Percentiles rank a stretch among this genome's conserved stretches.
These are phyloP conservation scores for Phytophthora megakarya DNA, from an alignment of 352 stramenopile species.

Conservation along the genomic window DNA sequence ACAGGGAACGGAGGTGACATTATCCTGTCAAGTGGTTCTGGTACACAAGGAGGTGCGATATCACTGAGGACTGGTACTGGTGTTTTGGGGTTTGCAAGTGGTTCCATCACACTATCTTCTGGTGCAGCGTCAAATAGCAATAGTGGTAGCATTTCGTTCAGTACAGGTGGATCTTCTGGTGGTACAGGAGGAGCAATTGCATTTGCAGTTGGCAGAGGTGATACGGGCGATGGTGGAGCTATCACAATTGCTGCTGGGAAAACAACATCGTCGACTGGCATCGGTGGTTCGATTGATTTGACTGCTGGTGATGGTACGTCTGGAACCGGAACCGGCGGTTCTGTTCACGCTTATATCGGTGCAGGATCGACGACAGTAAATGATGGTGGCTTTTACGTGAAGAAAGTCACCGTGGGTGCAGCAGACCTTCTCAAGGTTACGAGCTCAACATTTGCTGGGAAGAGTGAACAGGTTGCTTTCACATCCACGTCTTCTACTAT, in stretches of 20 bases:
- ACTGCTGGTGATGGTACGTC: conserved; percentile 39
- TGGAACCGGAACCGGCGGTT: conserved; percentile 53
- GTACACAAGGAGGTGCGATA: conserved; percentile 28
- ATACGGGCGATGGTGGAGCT: conserved; percentile 36
- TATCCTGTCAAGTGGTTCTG: conserved; percentile 41
- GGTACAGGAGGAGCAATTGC: conserved; percentile 43
- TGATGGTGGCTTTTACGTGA: conserved; percentile 47
- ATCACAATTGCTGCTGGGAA: conserved; percentile 53
- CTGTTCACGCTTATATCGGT: conserved; percentile 43
- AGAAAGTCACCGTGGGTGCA: conserved; percentile 32
- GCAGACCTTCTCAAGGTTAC: conserved; percentile 50
- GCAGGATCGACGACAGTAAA: conserved; percentile 20
- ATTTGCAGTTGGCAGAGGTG: conserved; percentile 44
- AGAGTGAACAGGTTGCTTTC: conserved; percentile 44
- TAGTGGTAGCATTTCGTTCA: conserved; percentile 43
- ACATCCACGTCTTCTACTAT: conserved; percentile 53
- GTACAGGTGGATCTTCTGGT: conserved; percentile 34
- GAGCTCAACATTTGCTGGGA: conserved; percentile 32
- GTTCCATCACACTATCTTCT: conserved; percentile 45
- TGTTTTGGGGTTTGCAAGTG: conserved; percentile 37
- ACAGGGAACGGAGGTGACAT: conserved; percentile 37
- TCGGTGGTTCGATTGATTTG: conserved; percentile 51
- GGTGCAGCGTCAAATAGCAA: conserved; percentile 33
- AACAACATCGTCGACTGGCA: conserved; percentile 31
- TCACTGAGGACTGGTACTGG: conserved; percentile 35